Percentiles rank a stretch among this genome's conserved stretches.
These are phyloP conservation scores for Paramecium tetraurelia DNA, from an alignment of 73 alveolate species.

Conservation along the genomic window DNA sequence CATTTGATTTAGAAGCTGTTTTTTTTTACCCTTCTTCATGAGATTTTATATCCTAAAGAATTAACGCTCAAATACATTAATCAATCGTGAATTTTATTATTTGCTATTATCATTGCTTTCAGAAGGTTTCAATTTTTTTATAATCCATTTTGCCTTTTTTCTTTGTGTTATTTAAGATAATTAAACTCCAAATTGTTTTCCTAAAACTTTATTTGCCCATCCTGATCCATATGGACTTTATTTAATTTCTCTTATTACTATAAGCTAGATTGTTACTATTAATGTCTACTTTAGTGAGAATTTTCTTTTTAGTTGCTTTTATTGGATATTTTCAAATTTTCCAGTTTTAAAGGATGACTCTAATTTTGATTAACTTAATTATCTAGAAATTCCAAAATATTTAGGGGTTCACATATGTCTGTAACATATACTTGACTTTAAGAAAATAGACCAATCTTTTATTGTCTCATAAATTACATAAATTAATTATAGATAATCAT, in stretches of 20 bases:
- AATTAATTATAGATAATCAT: no score
- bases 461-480: neutral
- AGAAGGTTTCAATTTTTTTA: neutral
- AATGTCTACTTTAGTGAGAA: neutral
- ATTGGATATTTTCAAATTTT: neutral
- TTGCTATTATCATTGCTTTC: neutral
- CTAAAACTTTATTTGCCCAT: neutral
- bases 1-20: neutral
- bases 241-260: neutral
- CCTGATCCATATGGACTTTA: neutral
- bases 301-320: neutral
- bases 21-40: neutral
- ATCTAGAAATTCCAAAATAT: neutral
- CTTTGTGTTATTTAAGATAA: neutral
- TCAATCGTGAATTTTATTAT: neutral
- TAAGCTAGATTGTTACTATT: neutral
- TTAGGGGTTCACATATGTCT: neutral
- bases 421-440: neutral
- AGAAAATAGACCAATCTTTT: neutral
- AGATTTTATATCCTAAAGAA: neutral
- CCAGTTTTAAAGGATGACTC: neutral
- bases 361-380: neutral
- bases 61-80: neutral
- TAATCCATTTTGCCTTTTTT: neutral
- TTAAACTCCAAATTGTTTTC: neutral